These are phyloP conservation scores for Naematelia encephala DNA, from an alignment of 768 basidiomycete species.

Conservation along the genomic window DNA sequence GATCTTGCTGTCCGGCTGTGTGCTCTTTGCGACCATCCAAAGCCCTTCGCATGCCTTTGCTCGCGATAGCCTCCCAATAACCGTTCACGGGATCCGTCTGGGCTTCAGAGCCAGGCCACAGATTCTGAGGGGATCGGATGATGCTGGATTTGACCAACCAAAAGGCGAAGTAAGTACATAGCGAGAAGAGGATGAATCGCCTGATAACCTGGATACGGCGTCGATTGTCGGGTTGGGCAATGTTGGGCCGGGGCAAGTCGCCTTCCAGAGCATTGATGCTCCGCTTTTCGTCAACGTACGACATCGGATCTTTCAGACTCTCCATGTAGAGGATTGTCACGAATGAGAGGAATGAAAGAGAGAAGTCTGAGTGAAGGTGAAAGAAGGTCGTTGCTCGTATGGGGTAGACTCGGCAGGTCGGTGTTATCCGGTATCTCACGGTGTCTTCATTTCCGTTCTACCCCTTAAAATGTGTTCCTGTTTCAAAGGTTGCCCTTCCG, in stretches of 20 bases:
- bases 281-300: not conserved
- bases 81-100: slow-evolving; percentile 2
- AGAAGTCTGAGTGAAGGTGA: too few species aligned
- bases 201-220: slow-evolving; percentile 4
- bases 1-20: not conserved
- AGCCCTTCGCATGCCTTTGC: slow-evolving; percentile 17
- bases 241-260: not conserved
- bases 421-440: not conserved
- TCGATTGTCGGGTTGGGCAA: not conserved
- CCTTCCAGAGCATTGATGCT: not conserved
- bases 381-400: too few species aligned
- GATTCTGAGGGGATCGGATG: not conserved
- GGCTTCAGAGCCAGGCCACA: not conserved
- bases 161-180: slow-evolving; percentile 6
- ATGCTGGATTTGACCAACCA: not conserved
- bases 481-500: too few species aligned
- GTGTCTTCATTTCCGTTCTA: not conserved
- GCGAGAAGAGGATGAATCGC: slow-evolving; percentile 7
- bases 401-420: not conserved
- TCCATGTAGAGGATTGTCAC: too few species aligned
- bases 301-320: too few species aligned
- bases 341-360: too few species aligned
- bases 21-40: not conserved
- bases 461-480: too few species aligned
- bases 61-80: slow-evolving; percentile 18